These are phyloP conservation scores for Penicillium sp. DNA, from an alignment of 2,329 filamentous ascomycete species.

Conservation along the genomic window DNA sequence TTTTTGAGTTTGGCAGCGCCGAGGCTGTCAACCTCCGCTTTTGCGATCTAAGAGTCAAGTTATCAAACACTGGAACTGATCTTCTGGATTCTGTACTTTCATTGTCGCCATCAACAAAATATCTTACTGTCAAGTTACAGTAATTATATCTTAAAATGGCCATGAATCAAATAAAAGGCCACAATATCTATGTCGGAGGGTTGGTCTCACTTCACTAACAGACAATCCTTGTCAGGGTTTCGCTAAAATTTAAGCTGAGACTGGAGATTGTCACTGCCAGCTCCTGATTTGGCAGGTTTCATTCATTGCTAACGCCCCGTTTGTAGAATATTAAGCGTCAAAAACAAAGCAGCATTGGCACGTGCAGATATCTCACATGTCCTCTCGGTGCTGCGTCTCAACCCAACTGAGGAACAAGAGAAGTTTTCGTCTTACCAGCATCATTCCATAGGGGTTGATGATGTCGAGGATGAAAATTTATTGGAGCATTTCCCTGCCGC, in stretches of 20 bases:
- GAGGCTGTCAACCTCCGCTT: constrained; percentile 22
- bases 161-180: constrained; percentile 66
- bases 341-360: constrained; percentile 66
- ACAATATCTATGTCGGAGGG: constrained; percentile 77
- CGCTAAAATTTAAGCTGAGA: background rate
- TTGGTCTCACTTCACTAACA: constrained; percentile 40
- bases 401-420: constrained; percentile 52
- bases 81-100: background rate
- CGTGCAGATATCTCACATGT: constrained; percentile 82
- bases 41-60: constrained; percentile 5
- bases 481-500: constrained; percentile 74
- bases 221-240: background rate
- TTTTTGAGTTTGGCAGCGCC: constrained; percentile 10
- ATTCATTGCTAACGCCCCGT: constrained; percentile 8
- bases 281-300: background rate
- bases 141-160: constrained; percentile 28
- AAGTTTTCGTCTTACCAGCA: constrained; percentile 66
- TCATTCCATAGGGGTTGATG: constrained; percentile 79
- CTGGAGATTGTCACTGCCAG: background rate
- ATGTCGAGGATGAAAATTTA: constrained; percentile 85
- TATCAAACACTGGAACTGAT: background rate
- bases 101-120: background rate
- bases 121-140: background rate
- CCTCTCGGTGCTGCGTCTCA: constrained; percentile 73
- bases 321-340: constrained; percentile 72